These are phyloP conservation scores for Jatropha curcas DNA, from an alignment of 345 rosid genomes.

Conservation along the genomic window DNA sequence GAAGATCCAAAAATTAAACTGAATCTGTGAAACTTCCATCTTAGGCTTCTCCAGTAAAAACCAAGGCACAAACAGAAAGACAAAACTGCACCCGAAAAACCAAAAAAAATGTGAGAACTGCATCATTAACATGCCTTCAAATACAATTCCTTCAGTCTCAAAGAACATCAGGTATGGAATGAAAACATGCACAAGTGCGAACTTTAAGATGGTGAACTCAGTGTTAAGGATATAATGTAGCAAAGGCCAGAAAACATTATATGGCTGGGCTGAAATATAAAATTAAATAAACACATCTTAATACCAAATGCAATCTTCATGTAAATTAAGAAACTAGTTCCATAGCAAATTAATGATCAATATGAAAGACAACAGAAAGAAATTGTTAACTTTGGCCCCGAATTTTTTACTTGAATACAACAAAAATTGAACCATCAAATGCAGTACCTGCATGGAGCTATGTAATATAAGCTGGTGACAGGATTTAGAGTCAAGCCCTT, in stretches of 20 bases:
- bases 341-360: neutral
- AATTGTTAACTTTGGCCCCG: neutral
- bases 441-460: slow-evolving; percentile 96
- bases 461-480: slow-evolving; percentile 89
- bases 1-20: slow-evolving; percentile 96
- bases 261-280: neutral
- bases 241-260: neutral
- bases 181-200: neutral
- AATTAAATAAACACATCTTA: neutral
- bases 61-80: slow-evolving; percentile 91
- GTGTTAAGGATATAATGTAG: neutral
- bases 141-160: neutral
- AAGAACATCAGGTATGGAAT: neutral
- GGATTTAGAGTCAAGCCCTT: slow-evolving; percentile 91
- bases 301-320: neutral
- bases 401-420: neutral
- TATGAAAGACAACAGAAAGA: neutral
- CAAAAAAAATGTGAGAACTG: slow-evolving; percentile 17
- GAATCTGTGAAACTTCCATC: slow-evolving; percentile 79
- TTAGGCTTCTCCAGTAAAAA: slow-evolving; percentile 78
- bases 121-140: neutral
- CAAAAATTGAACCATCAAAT: neutral
- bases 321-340: neutral
- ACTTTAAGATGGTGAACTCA: neutral
- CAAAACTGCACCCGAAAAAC: slow-evolving; percentile 62